Evolutionary conservation across 257 asterid species (phyloP).

Genomic region (Solanum lycopersicoides): DNA sequence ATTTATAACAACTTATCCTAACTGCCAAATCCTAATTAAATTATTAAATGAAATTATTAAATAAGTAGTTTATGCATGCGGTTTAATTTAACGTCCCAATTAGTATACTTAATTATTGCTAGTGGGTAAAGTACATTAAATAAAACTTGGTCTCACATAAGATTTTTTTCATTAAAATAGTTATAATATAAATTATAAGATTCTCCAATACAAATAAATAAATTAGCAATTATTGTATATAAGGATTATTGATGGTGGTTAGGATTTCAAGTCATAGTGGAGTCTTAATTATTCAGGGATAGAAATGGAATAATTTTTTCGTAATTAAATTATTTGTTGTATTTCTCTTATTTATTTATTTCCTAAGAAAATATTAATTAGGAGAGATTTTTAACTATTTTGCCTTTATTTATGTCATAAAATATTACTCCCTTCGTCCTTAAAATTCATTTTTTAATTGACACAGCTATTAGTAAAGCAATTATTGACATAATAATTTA

Average conservation of each 20-base stretch:
- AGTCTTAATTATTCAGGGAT: neutral
- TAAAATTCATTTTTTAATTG: no score
- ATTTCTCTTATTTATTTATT: neutral
- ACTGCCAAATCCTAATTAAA: neutral
- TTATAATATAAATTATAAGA: neutral
- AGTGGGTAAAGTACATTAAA: neutral
- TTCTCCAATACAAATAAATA: neutral
- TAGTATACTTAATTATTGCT: neutral
- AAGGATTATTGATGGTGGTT: neutral
- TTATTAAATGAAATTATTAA: neutral
- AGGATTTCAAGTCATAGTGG: neutral
- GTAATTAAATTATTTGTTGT: neutral
- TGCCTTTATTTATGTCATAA: no score
- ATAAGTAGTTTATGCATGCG: neutral
- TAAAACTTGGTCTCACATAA: neutral
- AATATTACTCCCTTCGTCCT: no score
- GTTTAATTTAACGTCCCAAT: neutral
- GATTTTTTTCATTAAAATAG: neutral
- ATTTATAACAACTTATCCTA: neutral
- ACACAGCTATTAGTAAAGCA: no score
- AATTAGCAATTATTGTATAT: neutral
- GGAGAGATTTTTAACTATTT: neutral
- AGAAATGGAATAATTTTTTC: neutral
- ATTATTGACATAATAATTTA: rapidly evolving
- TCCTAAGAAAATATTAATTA: neutral